phyloP scores from a whole-genome alignment of 805 yeast genomes.

The Hanseniaspora vineae region DNA sequence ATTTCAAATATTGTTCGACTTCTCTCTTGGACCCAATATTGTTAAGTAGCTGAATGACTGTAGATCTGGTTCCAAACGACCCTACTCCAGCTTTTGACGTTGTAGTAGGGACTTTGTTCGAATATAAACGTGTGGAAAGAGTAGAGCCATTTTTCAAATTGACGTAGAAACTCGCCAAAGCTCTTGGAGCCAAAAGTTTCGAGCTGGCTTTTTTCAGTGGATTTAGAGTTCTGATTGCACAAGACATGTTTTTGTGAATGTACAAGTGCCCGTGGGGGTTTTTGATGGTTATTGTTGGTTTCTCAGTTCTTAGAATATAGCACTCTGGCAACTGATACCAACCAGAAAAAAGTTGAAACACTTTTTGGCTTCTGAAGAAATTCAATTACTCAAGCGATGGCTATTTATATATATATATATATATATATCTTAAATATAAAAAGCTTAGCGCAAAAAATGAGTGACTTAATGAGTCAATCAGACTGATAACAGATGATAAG shows the following conservation, averaged over 20 bases:
- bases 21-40: conserved; percentile 96
- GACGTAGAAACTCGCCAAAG: background rate
- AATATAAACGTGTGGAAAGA: background rate
- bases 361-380: too few relatives aligned
- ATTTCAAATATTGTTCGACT: conserved; percentile 93
- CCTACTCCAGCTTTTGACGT: conserved; percentile 12
- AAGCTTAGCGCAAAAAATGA: background rate
- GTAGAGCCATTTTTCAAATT: background rate
- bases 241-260: background rate
- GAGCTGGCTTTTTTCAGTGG: background rate
- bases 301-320: too few relatives aligned
- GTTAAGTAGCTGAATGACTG: conserved; percentile 88
- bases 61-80: conserved; percentile 56
- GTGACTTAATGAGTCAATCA: too few relatives aligned
- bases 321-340: too few relatives aligned
- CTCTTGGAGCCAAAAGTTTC: background rate
- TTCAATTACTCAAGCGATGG: too few relatives aligned
- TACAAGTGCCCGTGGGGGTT: too few relatives aligned
- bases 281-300: too few relatives aligned
- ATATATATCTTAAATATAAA: too few relatives aligned
- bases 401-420: too few relatives aligned
- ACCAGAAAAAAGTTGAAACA: too few relatives aligned
- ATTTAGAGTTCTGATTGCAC: background rate
- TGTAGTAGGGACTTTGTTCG: background rate
- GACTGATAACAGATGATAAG: too few relatives aligned